Base-by-base conservation (phyloP, 139 green algal species). In the Pleodorina starrii region DNA sequence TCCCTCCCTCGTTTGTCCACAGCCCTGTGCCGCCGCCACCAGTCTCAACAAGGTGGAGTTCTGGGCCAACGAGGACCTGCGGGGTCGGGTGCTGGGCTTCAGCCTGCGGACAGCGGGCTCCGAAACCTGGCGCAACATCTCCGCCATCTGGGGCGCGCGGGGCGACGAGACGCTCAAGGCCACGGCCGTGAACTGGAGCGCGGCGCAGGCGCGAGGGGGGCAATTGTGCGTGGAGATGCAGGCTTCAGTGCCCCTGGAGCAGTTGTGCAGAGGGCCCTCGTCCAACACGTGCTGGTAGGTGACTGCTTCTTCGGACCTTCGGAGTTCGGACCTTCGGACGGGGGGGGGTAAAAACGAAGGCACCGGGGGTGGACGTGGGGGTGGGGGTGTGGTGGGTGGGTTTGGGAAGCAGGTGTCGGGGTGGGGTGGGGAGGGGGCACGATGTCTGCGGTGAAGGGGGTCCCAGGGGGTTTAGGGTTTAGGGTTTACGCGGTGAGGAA, bases 151-250 rank as follows among this genome's bases (percentile, higher is more conserved):
- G 57, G 79, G 57, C 51, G 51, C 27, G 19, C 10, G 6, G 2
- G 78, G 51, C 51, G 78, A 85, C 19, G 35, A 85, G 27, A 85
- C 78, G 23, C 12, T 85, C 9, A 85, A 85, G 78, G 78, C 54
- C 25, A 85, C 78, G 36, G 36, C 78, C 27, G 5, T 86, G 23
- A 86, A 86, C 79, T 86, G 79, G 79, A 75, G 3, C 40, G n/a
- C 14, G 57, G 27, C 57, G 5, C 79, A 86, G 79, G 79, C 54
- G 7, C 1, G 59, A 0, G 79, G 79, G 54, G 79, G 57, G 54
- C 12, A 23, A 38, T 2, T 86, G 12, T 86, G 79, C 57, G 25
- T 75, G 25, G 57, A 60, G 79, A 16, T 86, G 40, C 40, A 80
- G 40, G 32, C 12, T 14, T 17, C 17, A 12, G 36, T 48, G 1